Evolutionary conservation across 768 basidiomycete genomes (phyloP), one percentile per base, ranked within the genome.

Genomic region (Macrocybe gigantea): DNA sequence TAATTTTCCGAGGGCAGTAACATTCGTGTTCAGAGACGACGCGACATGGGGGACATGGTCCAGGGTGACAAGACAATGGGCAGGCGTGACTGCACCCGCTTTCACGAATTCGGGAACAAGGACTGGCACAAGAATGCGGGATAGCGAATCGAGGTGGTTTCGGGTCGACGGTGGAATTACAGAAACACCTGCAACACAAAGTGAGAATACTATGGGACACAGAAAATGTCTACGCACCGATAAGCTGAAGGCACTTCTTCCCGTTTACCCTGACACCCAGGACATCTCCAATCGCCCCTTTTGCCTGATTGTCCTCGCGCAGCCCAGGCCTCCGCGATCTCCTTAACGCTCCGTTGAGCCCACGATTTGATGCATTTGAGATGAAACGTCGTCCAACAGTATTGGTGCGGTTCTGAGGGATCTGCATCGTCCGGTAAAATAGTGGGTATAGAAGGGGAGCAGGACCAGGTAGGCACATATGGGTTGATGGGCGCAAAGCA

Each of bases 21-120:
- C 96, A 99, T 1, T 74, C 69, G n/a, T 82, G 66, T 38, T 79
- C 76, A 0, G 87, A 80, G 5, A 86, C 88, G 8, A 95, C 77
- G 52, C 82, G 79, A 60, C 96, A 99, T 0, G 93, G 93, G 0
- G 94, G 94, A 66, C 96, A 99, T 0, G 95, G 96, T 0, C 95
- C 96, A 0, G 96, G 95, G 62, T 97, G 95, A 59, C 95, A 98
- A 10, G 73, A 70, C 10, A 93, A 61, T 0, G 93, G 80, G 62
- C 94, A 98, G 0, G 90, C 72, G 59, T 97, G 95, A 0, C 74
- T 72, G 55, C 95, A 99, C 5, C 69, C 69, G 30, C 69, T 66
- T 34, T 70, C 64, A 2, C 85, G 78, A 5, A 65, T 49, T 9
- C 86, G 80, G 0, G 80, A 73, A 60, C 88, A 91, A 0, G 82